phyloP scores from a whole-genome alignment of 495 filamentous ascomycete genomes.

The Tuber borchii region DNA sequence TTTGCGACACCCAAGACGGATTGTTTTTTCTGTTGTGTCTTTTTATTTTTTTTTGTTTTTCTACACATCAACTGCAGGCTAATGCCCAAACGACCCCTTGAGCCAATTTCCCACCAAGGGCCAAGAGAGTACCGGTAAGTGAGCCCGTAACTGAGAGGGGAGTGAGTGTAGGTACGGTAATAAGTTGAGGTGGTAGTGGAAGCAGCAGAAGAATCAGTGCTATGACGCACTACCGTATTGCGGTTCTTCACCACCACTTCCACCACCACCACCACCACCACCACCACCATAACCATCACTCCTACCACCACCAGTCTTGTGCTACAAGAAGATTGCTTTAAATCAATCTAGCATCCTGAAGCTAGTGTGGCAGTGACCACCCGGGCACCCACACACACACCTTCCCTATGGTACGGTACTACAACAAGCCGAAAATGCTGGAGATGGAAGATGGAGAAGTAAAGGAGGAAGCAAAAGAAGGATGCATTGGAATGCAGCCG shows the following conservation, averaged over 20 bases:
- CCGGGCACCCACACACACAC: neutral
- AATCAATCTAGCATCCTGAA: neutral
- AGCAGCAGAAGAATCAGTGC: neutral
- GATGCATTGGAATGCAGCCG: neutral
- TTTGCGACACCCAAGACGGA: neutral
- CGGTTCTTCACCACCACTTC: neutral
- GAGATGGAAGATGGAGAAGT: neutral
- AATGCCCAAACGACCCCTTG: neutral
- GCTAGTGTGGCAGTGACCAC: neutral
- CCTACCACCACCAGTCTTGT: neutral
- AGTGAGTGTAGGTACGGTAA: neutral
- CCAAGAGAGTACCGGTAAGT: neutral
- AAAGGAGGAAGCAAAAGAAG: neutral
- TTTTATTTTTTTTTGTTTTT: neutral
- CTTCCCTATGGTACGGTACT: too few species aligned
- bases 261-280: neutral
- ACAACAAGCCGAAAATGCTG: too few species aligned
- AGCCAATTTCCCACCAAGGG: neutral
- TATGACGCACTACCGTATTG: neutral
- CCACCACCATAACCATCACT: neutral
- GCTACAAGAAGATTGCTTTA: neutral
- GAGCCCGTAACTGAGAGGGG: conserved; percentile 1
- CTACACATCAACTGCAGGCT: neutral
- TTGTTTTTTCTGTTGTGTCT: neutral
- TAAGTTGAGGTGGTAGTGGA: neutral